Evolutionary conservation across 2,329 filamentous ascomycete species (phyloP).

Genomic region (Penicillium palitans): DNA sequence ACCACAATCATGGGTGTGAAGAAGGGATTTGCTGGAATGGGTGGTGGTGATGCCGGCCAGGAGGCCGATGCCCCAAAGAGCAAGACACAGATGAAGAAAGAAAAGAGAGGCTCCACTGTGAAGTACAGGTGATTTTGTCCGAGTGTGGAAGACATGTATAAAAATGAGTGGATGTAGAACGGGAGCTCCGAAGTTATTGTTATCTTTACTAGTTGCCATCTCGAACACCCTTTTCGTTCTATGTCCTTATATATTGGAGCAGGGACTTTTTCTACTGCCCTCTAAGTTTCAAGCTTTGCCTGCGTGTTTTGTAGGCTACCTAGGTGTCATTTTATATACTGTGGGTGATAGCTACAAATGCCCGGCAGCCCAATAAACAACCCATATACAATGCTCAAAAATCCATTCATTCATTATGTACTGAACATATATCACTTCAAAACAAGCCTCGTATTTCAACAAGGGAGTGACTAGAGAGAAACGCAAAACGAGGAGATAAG

Average conservation of each 20-base stretch:
- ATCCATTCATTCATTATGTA: conserved; percentile 19
- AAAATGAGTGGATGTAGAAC: conserved; percentile 4
- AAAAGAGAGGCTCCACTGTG: conserved; percentile 50
- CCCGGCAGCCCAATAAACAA: not conserved
- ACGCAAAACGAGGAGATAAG: conserved; percentile 9
- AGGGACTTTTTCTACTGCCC: not conserved
- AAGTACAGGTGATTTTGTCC: conserved; percentile 40
- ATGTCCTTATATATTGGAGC: not conserved
- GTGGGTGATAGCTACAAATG: not conserved
- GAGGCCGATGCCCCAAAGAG: conserved; percentile 39
- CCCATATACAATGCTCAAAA: not conserved
- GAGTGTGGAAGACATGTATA: conserved; percentile 10
- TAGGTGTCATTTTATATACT: not conserved
- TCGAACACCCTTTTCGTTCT: not conserved
- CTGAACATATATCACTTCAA: conserved; percentile 11
- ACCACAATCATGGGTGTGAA: conserved; percentile 50
- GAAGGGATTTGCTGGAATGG: conserved; percentile 46
- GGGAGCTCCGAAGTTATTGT: not conserved
- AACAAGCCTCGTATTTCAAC: conserved; percentile 7
- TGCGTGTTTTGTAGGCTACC: not conserved
- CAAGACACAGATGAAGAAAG: conserved; percentile 56
- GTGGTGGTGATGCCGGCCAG: conserved; percentile 31
- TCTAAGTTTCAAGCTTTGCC: not conserved
- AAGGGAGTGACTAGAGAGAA: conserved; percentile 5
- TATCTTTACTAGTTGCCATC: not conserved